Evolutionary conservation across 2,329 filamentous ascomycete species (phyloP), one percentile per base, ranked within the genome.

Genomic region (Fusarium tricinctum): DNA sequence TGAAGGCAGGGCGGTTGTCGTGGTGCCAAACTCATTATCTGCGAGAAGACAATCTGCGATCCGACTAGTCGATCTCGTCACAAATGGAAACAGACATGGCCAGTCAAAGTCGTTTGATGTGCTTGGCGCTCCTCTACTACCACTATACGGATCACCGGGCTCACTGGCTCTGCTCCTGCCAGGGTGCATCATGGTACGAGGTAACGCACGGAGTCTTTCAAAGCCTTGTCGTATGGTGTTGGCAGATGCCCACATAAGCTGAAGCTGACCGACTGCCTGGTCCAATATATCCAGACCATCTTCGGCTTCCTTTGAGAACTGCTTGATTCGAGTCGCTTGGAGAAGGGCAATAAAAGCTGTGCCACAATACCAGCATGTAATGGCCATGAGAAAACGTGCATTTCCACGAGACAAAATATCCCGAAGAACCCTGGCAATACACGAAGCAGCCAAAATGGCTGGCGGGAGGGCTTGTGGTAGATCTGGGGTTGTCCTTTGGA

Each of bases 301-400:
- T 14, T 72, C 66, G 3, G 69, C 69, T 53, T 72, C 69, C 35
- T 70, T 52, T 0, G 63, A 52, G 13, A 72, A 63, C 6, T 72
- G 69, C 1, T 57, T 46, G 17, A 72, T 72, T 2, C 69, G 53
- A 13, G 54, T 69, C 3, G 79, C 80, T 44, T 82, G 79, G 0
- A 82, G 61, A 1, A 83, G 68, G 0, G 81, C 78, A 15, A 82
- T 77, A 23, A 82, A 79, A 0, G 81, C 80, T 1, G 79, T 80
- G 0, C 78, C 78, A n/a, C 75, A 73, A 46, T 83, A 81, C 81
- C 81, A 83, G 38, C 79, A 80, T 0, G 78, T 78, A 10, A 82
- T 82, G 2, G 78, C 79, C 75, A 80, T 81, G 1, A 83, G 74
- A 43, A 81, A 83, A 1, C 80, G 69, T 0, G 77, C 75, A 30